Conservation (phyloP, 2,329 filamentous ascomycete species). For the Lecanicillium sp. region DNA sequence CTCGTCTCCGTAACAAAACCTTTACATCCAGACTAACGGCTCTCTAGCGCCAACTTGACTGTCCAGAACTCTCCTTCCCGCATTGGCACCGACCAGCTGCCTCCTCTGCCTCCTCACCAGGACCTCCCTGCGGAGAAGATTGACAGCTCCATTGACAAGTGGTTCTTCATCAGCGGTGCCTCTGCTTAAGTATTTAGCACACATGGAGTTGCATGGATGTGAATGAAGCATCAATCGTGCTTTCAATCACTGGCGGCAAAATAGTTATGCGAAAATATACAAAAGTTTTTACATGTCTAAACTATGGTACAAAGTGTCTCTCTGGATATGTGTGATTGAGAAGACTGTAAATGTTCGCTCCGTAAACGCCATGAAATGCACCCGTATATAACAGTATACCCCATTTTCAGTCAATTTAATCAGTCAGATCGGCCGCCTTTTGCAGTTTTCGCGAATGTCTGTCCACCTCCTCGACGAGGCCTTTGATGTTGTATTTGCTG, state of each 20-base stretch:
- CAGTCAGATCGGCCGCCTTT: conserved; percentile 71
- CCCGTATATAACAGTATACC: not conserved
- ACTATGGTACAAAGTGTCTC: conserved; percentile 1
- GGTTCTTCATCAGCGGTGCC: conserved; percentile 99
- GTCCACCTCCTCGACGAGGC: conserved; percentile 82
- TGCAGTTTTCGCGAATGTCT: conserved; percentile 77
- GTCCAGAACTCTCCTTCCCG: conserved; percentile 68
- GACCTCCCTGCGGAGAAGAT: conserved; percentile 80
- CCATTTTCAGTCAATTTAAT: conserved; percentile 20
- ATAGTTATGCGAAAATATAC: conserved; percentile 5
- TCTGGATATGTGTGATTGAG: not conserved
- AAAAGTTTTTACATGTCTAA: conserved; percentile 5
- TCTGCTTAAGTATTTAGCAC: conserved; percentile 51
- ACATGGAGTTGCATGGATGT: not conserved
- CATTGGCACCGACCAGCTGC: conserved; percentile 60
- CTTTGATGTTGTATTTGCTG: conserved; percentile 74
- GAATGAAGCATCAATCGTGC: no score
- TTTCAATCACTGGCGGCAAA: not conserved
- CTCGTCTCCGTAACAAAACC: not conserved
- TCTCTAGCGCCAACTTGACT: conserved; percentile 68
- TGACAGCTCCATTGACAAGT: conserved; percentile 97
- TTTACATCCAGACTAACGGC: conserved; percentile 20
- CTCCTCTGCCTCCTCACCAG: conserved; percentile 71
- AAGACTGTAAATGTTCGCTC: not conserved
- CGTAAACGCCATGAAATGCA: conserved; percentile 20